Evolutionary conservation across 2,329 filamentous ascomycete genomes (phyloP).

Genomic region (Neopestalotiopsis rosae): DNA sequence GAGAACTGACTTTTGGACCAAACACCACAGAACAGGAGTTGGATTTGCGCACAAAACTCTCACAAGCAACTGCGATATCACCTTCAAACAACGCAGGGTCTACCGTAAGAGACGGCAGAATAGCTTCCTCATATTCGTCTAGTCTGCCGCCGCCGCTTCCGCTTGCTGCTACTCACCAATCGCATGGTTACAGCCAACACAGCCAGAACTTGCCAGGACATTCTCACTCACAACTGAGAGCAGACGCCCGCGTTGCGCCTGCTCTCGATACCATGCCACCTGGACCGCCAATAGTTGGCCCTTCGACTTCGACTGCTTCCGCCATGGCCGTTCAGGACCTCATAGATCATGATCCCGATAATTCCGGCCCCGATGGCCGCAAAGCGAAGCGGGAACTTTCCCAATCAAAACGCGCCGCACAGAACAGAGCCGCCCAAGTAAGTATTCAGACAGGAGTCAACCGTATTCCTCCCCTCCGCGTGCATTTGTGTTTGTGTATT

Average conservation of each 20-base stretch:
- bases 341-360: slow-evolving; percentile 39
- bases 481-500: not conserved
- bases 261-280: slow-evolving; percentile 39
- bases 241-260: slow-evolving; percentile 26
- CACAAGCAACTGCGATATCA: slow-evolving; percentile 26
- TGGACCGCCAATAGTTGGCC: slow-evolving; percentile 34
- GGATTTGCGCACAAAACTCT: slow-evolving; percentile 29
- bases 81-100: slow-evolving; percentile 23
- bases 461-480: not conserved
- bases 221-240: slow-evolving; percentile 34
- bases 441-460: slow-evolving; percentile 36
- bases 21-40: slow-evolving; percentile 25
- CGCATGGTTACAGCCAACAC: slow-evolving; percentile 33
- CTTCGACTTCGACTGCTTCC: slow-evolving; percentile 26
- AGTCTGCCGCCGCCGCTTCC: not conserved
- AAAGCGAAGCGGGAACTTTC: slow-evolving; percentile 92
- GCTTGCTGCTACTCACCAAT: slow-evolving; percentile 24
- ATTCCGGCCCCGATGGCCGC: slow-evolving; percentile 56
- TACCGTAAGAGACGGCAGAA: slow-evolving; percentile 25
- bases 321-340: slow-evolving; percentile 38
- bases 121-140: slow-evolving; percentile 22
- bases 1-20: not conserved
- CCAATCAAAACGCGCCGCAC: slow-evolving; percentile 93
- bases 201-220: slow-evolving; percentile 30
- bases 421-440: slow-evolving; percentile 97